Evolutionary conservation across 768 basidiomycete genomes (phyloP).

Genomic region (Suillus subalutaceus): DNA sequence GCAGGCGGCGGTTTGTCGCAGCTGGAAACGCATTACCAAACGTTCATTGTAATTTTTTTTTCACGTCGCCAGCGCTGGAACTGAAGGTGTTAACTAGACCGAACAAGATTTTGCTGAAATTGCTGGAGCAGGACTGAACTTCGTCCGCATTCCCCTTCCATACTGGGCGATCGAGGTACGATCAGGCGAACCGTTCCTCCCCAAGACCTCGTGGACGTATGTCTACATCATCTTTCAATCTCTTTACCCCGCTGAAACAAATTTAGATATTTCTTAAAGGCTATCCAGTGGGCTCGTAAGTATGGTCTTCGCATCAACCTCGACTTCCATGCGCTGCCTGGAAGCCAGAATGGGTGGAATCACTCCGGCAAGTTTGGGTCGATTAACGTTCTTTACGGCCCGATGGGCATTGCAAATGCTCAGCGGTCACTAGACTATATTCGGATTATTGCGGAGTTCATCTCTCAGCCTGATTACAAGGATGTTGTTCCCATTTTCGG

Average conservation of each 20-base stretch:
- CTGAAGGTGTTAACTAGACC: constrained; percentile 53
- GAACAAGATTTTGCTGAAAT: constrained; percentile 95
- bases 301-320: constrained; percentile 95
- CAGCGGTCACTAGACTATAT: constrained; percentile 90
- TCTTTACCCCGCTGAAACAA: constrained; percentile 15
- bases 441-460: constrained; percentile 88
- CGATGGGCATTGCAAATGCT: constrained; percentile 95
- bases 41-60: constrained; percentile 71
- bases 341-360: constrained; percentile 95
- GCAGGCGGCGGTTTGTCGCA: constrained; percentile 60
- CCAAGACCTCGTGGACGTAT: constrained; percentile 79
- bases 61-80: background rate
- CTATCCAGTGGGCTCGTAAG: constrained; percentile 93
- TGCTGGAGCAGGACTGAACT: constrained; percentile 93
- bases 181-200: constrained; percentile 79
- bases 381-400: constrained; percentile 80
- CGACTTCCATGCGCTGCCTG: constrained; percentile 79
- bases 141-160: constrained; percentile 85
- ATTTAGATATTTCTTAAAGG: constrained; percentile 85
- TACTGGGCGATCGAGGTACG: constrained; percentile 93
- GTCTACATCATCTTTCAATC: constrained; percentile 25
- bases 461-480: constrained; percentile 83
- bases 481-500: constrained; percentile 87
- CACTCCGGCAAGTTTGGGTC: constrained; percentile 85
- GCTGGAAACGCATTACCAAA: constrained; percentile 88